Base-by-base conservation (phyloP, 164 flowering plant species). In the Dillenia suffruticosa region DNA sequence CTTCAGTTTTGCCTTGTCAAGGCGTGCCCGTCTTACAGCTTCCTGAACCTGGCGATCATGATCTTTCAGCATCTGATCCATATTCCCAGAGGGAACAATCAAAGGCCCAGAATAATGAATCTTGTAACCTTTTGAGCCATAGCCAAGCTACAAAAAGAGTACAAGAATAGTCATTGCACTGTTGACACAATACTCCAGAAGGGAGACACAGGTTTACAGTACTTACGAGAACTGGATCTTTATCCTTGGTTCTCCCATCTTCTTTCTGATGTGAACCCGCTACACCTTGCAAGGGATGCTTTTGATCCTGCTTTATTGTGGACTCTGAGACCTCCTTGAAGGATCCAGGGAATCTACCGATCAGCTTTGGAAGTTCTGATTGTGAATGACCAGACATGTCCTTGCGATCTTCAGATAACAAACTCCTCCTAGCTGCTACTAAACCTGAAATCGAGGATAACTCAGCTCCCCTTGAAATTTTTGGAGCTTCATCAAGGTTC, bases 41-140 rank as follows among this genome's bases (percentile, higher is more conserved):
- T 94, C 97, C 76, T 91, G 99, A 61, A 94, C 79, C 44, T 91
- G 99, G 56, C 93, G 91, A 61, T 94, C 99, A 52, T 89, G 95
- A 49, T 94, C 97, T 70, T 91, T 89, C 54, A 91, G 74, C 85
- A 86, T 72, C 83, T 94, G 95, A 59, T 94, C 97, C 76, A 88
- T 70, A 57, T 94, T 91, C 55, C 90, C 84, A 26, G 96, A 81
- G 5, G 90, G 89, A 13, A 76, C 90, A 10, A 87, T 46, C 54
- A 88, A 77, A 5, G 99, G 97, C 17, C 99, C 99, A 32, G 99
- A 94, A 72, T 89, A 94, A 65, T 89, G 96, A 48, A 89, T 89
- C 58, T 88, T 94, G 78, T 82, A 82, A 46, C 92, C 96, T 78
- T 83, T 88, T 49, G 92, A 81, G n/a, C 97, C 91, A 74, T 84